Conservation (phyloP, 371 early-diverging fungal genomes). For the Vairimorpha ceranae region DNA sequence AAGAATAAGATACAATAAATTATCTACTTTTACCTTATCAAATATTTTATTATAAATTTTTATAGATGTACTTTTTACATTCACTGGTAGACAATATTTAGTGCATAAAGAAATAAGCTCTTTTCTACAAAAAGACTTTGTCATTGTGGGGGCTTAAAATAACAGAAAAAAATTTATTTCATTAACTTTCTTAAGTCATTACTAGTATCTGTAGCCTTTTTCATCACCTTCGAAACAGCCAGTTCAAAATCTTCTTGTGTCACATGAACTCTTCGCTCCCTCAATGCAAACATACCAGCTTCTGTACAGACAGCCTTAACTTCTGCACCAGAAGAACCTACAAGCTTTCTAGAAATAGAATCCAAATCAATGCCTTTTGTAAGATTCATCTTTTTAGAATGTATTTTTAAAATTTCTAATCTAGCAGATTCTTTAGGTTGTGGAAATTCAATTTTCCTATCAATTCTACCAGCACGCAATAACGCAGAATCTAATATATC, state of each 20-base stretch:
- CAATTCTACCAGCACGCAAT: conserved; percentile 85
- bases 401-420: conserved; percentile 88
- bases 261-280: conserved; percentile 92
- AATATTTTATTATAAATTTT: conserved; percentile 14
- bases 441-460: conserved; percentile 82
- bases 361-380: conserved; percentile 94
- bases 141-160: no score
- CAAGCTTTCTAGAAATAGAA: conserved; percentile 90
- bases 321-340: conserved; percentile 93
- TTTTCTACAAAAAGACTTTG: no score
- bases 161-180: no score
- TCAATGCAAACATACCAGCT: conserved; percentile 97
- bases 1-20: neutral
- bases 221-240: conserved; percentile 87
- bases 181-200: conserved; percentile 57
- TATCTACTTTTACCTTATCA: neutral
- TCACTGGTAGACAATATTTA: conserved; percentile 8
- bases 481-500: conserved; percentile 93
- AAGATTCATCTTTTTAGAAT: conserved; percentile 94
- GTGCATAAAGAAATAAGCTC: conserved; percentile 18
- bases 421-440: conserved; percentile 97
- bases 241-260: conserved; percentile 87
- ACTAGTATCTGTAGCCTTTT: conserved; percentile 52
- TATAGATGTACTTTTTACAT: conserved; percentile 35
- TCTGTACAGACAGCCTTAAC: conserved; percentile 96